Conservation (phyloP, 2,329 filamentous ascomycete genomes). For the Shiraia sp. region DNA sequence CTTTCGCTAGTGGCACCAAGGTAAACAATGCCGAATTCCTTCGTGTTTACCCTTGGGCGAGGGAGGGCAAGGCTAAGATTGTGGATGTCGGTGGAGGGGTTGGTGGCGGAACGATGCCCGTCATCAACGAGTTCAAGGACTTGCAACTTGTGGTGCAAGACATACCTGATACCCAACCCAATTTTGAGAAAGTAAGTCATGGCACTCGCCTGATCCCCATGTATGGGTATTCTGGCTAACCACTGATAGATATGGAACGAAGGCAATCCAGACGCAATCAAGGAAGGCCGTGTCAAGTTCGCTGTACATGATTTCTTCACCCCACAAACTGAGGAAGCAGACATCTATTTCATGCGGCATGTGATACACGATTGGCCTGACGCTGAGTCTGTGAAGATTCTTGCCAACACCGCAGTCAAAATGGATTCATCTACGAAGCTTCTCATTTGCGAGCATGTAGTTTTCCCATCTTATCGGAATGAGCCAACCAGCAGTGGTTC, state of each 20-base stretch:
- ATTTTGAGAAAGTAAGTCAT: slow-evolving; percentile 4
- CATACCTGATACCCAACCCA: slow-evolving; percentile 4
- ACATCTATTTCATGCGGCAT: slow-evolving; percentile 3
- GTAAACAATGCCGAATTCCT: slow-evolving; percentile 5
- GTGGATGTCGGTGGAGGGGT: slow-evolving; percentile 5
- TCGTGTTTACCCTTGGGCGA: slow-evolving; percentile 4
- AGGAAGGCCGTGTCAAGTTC: not conserved
- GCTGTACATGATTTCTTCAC: slow-evolving; percentile 2
- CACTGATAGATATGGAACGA: slow-evolving; percentile 2
- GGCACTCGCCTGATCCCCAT: not conserved
- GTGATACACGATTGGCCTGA: slow-evolving; percentile 3
- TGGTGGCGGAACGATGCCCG: slow-evolving; percentile 5
- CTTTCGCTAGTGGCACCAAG: slow-evolving; percentile 4
- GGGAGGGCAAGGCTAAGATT: slow-evolving; percentile 5
- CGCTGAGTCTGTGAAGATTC: not conserved
- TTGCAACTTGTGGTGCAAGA: slow-evolving; percentile 4
- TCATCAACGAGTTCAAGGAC: slow-evolving; percentile 6
- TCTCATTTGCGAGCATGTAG: slow-evolving; percentile 2
- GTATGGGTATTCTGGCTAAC: not conserved
- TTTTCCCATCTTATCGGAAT: slow-evolving; percentile 1
- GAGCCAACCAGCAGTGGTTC: not conserved
- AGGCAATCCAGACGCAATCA: slow-evolving; percentile 1
- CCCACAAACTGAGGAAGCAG: slow-evolving; percentile 1
- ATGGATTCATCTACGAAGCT: slow-evolving; percentile 2
- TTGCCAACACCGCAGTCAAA: not conserved